Evolutionary conservation across 2,329 filamentous ascomycete genomes (phyloP).

Genomic region (Incumbomyces delicatus): DNA sequence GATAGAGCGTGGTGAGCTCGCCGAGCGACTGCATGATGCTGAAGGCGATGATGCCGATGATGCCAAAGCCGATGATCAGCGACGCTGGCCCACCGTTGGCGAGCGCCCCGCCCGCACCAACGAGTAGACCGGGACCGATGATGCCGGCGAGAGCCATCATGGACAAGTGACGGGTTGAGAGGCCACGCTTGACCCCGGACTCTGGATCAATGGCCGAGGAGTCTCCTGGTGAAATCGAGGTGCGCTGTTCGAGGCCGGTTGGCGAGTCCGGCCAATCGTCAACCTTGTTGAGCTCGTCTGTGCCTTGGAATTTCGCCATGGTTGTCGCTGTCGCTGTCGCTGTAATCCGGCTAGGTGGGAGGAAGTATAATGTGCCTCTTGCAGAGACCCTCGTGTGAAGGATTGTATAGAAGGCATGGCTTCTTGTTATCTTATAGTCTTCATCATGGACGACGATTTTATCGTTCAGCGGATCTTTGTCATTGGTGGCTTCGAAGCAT

Average conservation of each 20-base stretch:
- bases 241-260: too few species aligned
- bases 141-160: conserved; percentile 50
- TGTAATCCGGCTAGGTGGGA: too few species aligned
- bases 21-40: conserved; percentile 59
- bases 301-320: too few species aligned
- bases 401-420: too few species aligned
- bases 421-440: too few species aligned
- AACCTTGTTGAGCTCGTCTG: too few species aligned
- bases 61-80: conserved; percentile 36
- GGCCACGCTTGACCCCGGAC: conserved; percentile 14
- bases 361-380: too few species aligned
- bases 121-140: conserved; percentile 25
- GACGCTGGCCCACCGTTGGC: conserved; percentile 29
- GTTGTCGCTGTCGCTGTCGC: too few species aligned
- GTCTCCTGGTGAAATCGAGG: not conserved
- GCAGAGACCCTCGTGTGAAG: too few species aligned
- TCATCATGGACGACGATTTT: too few species aligned
- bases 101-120: conserved; percentile 23
- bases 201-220: conserved; percentile 10
- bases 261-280: too few species aligned
- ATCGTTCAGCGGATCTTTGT: too few species aligned
- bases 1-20: conserved; percentile 69
- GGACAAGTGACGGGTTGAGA: conserved; percentile 49
- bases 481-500: not conserved
- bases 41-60: conserved; percentile 58